phyloP scores from a whole-genome alignment of 192 early-diverging fungal genomes.

The Obelidium mucronatum region DNA sequence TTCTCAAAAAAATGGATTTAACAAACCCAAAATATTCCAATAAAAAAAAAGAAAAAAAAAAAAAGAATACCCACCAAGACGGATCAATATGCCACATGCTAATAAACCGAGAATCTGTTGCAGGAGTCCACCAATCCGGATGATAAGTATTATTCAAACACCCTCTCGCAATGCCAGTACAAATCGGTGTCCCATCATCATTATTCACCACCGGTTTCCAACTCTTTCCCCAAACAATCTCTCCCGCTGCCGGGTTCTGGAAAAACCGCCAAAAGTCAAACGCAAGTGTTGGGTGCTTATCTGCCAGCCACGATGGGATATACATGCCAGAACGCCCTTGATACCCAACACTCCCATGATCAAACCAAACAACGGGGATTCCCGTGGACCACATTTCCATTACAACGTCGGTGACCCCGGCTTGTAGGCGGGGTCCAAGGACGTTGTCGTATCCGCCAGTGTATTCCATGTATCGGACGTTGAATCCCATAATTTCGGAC shows the following conservation, averaged over 20 bases:
- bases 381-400: constrained; percentile 34
- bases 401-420: constrained; percentile 23
- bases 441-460: constrained; percentile 30
- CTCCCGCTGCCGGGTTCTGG: constrained; percentile 13
- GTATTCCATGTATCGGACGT: constrained; percentile 18
- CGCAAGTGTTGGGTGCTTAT: constrained; percentile 9
- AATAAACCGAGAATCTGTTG: neutral
- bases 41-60: no score
- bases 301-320: constrained; percentile 23
- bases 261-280: constrained; percentile 34
- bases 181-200: constrained; percentile 6
- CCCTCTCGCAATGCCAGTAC: constrained; percentile 11
- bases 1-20: no score
- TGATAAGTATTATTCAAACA: constrained; percentile 11
- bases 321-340: constrained; percentile 25
- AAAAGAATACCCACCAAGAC: constrained; percentile 13
- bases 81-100: constrained; percentile 33
- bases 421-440: constrained; percentile 12
- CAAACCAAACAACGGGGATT: constrained; percentile 24
- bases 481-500: constrained; percentile 26
- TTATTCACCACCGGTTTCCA: constrained; percentile 11
- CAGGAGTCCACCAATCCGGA: constrained; percentile 26
- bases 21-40: no score
- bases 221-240: neutral
- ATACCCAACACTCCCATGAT: constrained; percentile 28